Base-by-base conservation (phyloP, 257 asterid genomes). In the Mentha longifolia region DNA sequence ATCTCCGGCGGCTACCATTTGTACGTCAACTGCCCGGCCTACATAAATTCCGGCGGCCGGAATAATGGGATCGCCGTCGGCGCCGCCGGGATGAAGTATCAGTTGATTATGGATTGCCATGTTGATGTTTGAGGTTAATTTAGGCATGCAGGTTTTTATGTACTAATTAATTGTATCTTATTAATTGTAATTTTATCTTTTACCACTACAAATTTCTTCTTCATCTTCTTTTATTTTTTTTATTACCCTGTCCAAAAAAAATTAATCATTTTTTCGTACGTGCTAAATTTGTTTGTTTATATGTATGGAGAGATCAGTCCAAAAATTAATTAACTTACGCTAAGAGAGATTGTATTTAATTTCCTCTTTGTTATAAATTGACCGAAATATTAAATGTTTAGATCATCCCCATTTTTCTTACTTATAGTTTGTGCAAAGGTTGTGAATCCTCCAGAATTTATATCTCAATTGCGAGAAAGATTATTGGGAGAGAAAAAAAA, bases 11-110 rank as follows among this genome's bases (percentile, higher is more conserved):
- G 66, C 42, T 86, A 86, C 73, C 86, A 52, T 64, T 60, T 85
- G 85, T 52, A 65, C 41, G 90, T 75, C 0, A 83, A 85, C 37
- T 85, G 90, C 58, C 90, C 88, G 52, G 88, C 88, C 28, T 85
- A 83, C 49, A 76, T 85, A 17, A 74, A 78, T 56, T 74, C 73
- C 43, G 84, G 81, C 10, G 72, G 41, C 8, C 65, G 76, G 11
- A 66, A n/a, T 52, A 73, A 61, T 20, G 83, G 73, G 7, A 43
- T 79, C 56, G 79, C 67, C 42, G 64, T 74, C 39, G 87, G 45
- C 80, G 58, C 75, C 84, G 64, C 82, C 77, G 47, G 47, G 73
- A 65, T 82, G 14, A 86, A 86, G 81, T 84, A 82, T 68, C 85
- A 80, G 79, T 65, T 86, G 75, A 71, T 78, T 15, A 78, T 80